Evolutionary conservation across 306 rosid species (phyloP), one percentile per base, ranked within the genome.

Genomic region (Ammopiptanthus mongolicus): DNA sequence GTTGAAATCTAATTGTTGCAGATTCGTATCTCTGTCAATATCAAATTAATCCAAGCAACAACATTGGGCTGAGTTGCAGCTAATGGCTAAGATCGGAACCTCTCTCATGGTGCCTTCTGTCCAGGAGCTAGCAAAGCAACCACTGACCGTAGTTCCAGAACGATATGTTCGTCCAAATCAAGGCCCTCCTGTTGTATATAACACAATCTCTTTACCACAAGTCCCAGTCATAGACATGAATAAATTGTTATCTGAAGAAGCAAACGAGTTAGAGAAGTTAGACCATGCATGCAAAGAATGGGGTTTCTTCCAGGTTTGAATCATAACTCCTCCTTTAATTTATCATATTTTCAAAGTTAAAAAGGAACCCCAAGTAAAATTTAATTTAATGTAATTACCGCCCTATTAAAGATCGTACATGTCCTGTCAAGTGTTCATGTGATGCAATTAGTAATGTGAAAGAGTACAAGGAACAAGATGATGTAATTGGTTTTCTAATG

Each of bases 191-290:
- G 5, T 33, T 72, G 5, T 39, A 2, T 58, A 68, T 47, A 5
- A 41, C 12, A 17, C 57, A 17, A 33, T 15, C 11, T 48, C 74
- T 73, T 65, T 72, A 4, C 78, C 86, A 29, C 74, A 75, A 68
- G 14, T 84, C 22, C 91, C 83, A 3, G 21, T 87, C 17, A 79
- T 87, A n/a, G 85, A 87, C 71, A 22, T 84, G 62, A 31, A 14
- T 2, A 76, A 76, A 62, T 70, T 87, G 50, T 75, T 81, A 7
- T 66, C 71, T 17, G 25, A 69, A n/a, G 71, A 81, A 47, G 59
- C 33, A 34, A 29, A 36, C 52, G 76, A 77, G 2, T 15, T 75
- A 14, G 9, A 75, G 3, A 63, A 61, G 4, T 19, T 75, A 0
- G 42, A 75, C 55, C 64, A 5, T 29, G 79, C 72, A 0, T 64